Conservation (phyloP, 164 flowering plant species). For the Brasenia schreberi region DNA sequence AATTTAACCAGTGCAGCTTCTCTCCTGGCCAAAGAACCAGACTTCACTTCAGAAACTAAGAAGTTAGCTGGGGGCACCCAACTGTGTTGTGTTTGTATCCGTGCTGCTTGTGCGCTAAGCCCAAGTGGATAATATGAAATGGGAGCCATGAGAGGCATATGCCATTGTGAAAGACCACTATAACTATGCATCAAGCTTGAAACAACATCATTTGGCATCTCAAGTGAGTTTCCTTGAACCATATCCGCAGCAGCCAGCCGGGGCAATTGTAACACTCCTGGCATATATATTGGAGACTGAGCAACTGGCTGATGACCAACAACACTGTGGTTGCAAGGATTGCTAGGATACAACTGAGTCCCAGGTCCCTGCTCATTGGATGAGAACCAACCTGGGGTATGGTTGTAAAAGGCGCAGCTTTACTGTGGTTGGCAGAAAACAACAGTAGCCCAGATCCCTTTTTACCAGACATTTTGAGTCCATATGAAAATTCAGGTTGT, state of each 20-base stretch:
- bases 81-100: slow-evolving; percentile 31
- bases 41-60: slow-evolving; percentile 34
- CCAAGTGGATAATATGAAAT: slow-evolving; percentile 54
- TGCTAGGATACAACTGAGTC: slow-evolving; percentile 18
- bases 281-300: slow-evolving; percentile 48
- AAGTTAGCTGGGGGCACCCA: slow-evolving; percentile 35
- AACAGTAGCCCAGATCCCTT: neutral
- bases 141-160: slow-evolving; percentile 45
- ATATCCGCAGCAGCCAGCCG: slow-evolving; percentile 36
- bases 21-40: slow-evolving; percentile 59
- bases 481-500: slow-evolving; percentile 12
- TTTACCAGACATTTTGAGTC: neutral
- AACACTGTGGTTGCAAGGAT: slow-evolving; percentile 26
- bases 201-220: slow-evolving; percentile 32
- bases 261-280: slow-evolving; percentile 55
- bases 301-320: slow-evolving; percentile 14
- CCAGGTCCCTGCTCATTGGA: slow-evolving; percentile 26
- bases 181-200: slow-evolving; percentile 39
- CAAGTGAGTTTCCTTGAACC: slow-evolving; percentile 40
- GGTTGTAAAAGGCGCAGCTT: neutral
- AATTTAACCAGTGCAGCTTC: slow-evolving; percentile 91
- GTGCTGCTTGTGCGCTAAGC: slow-evolving; percentile 54
- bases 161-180: slow-evolving; percentile 45
- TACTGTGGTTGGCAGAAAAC: neutral
- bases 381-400: neutral